These are phyloP conservation scores for Pilobolus umbonatus DNA, from an alignment of 192 early-diverging fungal species.

Conservation along the genomic window DNA sequence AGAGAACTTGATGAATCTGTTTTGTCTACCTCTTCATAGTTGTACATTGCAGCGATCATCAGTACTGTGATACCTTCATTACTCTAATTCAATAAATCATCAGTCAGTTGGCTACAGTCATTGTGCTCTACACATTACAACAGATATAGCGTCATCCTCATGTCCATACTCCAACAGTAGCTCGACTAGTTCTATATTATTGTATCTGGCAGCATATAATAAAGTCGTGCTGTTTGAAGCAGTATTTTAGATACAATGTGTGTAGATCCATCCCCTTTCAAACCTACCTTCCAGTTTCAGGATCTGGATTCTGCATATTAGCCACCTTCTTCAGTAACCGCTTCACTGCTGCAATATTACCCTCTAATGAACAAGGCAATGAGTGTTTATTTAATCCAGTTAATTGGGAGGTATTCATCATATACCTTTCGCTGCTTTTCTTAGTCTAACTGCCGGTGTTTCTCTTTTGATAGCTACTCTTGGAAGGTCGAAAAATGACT, in stretches of 20 bases:
- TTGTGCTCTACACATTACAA: slow-evolving; percentile 17
- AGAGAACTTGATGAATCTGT: not conserved
- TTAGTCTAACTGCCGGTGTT: slow-evolving; percentile 27
- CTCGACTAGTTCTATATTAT: slow-evolving; percentile 31
- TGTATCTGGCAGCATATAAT: slow-evolving; percentile 30
- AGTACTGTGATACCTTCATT: slow-evolving; percentile 32
- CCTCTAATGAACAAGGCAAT: slow-evolving; percentile 17
- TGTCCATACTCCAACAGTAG: slow-evolving; percentile 28
- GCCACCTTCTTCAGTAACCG: slow-evolving; percentile 26
- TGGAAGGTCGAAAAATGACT: slow-evolving; percentile 29
- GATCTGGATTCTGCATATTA: slow-evolving; percentile 36
- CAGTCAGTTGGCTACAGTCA: not conserved
- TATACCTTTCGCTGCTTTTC: slow-evolving; percentile 31
- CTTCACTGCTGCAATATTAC: slow-evolving; percentile 34
- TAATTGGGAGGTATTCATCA: not conserved
- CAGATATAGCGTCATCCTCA: slow-evolving; percentile 36
- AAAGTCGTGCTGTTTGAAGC: slow-evolving; percentile 25
- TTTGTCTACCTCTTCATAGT: slow-evolving; percentile 31
- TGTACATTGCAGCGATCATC: slow-evolving; percentile 33
- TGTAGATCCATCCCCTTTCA: not conserved
- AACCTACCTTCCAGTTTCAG: slow-evolving; percentile 34
- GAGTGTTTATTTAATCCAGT: not conserved
- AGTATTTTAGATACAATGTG: not conserved
- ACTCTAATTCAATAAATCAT: slow-evolving; percentile 13
- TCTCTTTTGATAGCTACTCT: slow-evolving; percentile 28